Evolutionary conservation across 257 asterid genomes (phyloP).

Genomic region (Solanum microdontum): DNA sequence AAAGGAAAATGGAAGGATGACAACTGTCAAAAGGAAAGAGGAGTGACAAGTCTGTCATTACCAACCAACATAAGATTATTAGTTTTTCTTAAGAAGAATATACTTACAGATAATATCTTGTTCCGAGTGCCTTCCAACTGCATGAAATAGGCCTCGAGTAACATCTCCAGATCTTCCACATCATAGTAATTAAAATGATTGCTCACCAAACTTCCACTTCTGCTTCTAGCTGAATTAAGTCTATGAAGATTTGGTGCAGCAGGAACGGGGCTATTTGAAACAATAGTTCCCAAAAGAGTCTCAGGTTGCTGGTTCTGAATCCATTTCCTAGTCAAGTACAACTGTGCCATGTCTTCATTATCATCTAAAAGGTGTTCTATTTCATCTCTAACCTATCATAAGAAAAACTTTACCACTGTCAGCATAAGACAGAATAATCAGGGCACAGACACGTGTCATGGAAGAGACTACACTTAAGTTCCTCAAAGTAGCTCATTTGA

Average conservation of each 20-base stretch:
- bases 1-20: neutral
- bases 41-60: neutral
- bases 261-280: constrained; percentile 42
- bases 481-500: neutral
- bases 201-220: constrained; percentile 72
- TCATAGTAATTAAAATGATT: constrained; percentile 52
- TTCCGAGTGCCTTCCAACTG: constrained; percentile 97
- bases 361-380: constrained; percentile 97
- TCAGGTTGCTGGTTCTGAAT: constrained; percentile 67
- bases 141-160: constrained; percentile 97
- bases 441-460: neutral
- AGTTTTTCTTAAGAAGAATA: neutral
- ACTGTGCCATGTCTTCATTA: constrained; percentile 90
- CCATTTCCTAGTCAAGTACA: constrained; percentile 85
- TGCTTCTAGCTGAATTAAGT: constrained; percentile 60
- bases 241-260: constrained; percentile 48
- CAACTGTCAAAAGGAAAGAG: neutral
- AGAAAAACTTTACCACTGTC: neutral
- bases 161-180: constrained; percentile 96
- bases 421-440: neutral
- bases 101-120: constrained; percentile 89
- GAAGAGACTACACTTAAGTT: neutral
- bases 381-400: constrained; percentile 86
- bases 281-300: constrained; percentile 31
- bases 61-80: neutral